Evolutionary conservation across 495 filamentous ascomycete genomes (phyloP).

Genomic region (Annulohypoxylon bovei): DNA sequence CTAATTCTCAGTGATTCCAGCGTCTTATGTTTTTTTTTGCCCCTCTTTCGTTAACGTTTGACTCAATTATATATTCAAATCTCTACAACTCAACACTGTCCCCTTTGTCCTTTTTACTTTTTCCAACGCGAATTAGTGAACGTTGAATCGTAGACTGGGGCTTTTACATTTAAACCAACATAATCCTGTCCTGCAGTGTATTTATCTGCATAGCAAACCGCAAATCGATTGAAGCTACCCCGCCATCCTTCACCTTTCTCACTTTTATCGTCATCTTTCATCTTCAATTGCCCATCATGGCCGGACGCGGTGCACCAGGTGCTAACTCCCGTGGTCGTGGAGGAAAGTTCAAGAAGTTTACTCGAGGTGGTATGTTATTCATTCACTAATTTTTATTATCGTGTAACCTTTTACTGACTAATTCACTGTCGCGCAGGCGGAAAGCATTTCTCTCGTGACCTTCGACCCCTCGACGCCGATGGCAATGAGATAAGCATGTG

Average conservation of each 20-base stretch:
- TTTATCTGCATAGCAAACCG: not conserved
- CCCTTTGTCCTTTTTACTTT: constrained; percentile 9
- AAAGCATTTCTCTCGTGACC: constrained; percentile 91
- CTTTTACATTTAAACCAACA: not conserved
- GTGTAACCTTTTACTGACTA: constrained; percentile 3
- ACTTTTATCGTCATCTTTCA: constrained; percentile 11
- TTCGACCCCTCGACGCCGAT: constrained; percentile 85
- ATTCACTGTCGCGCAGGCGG: constrained; percentile 68
- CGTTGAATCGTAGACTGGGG: too few species aligned
- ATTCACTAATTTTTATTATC: not conserved
- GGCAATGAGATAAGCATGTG: constrained; percentile 82
- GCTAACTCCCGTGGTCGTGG: constrained; percentile 74
- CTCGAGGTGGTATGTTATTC: constrained; percentile 78
- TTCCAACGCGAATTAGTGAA: not conserved
- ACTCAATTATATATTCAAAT: constrained; percentile 9
- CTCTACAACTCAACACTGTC: constrained; percentile 7
- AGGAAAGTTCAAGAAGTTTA: constrained; percentile 93
- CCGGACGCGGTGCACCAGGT: constrained; percentile 64
- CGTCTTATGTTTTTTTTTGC: constrained; percentile 17
- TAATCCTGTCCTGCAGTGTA: not conserved
- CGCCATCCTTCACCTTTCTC: constrained; percentile 30
- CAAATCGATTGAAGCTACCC: constrained; percentile 18
- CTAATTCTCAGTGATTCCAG: constrained; percentile 12
- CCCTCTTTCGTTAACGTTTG: constrained; percentile 26
- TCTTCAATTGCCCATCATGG: constrained; percentile 59